Percentiles rank a stretch among this genome's conserved stretches.
Evolutionary conservation across 2,329 filamentous ascomycete genomes (phyloP).

Genomic region (Aspergillus sp.): DNA sequence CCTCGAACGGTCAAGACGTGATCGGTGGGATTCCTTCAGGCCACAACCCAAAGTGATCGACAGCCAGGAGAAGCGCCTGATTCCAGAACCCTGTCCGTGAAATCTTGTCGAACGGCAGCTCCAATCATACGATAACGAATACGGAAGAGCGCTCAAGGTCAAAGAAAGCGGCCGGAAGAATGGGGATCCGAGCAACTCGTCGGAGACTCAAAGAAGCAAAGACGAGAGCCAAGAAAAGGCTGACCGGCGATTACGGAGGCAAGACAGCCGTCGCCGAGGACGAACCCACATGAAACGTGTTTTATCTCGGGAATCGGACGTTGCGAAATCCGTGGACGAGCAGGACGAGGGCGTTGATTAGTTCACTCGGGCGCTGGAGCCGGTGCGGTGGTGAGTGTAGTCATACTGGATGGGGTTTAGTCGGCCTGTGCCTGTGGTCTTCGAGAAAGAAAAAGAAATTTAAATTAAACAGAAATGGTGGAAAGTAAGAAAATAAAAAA

Average conservation of each 20-base stretch:
- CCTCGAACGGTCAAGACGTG: too few relatives aligned
- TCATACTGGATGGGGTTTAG: too few relatives aligned
- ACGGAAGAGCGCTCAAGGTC: neutral
- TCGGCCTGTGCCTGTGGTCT: too few relatives aligned
- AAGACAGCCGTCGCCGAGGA: neutral
- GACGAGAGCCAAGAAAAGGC: neutral
- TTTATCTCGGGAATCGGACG: slow-evolving; percentile 18
- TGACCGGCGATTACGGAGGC: neutral
- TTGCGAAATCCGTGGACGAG: neutral
- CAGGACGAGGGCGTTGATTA: too few relatives aligned
- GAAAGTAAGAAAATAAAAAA: too few relatives aligned
- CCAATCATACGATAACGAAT: neutral
- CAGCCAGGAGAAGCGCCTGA: neutral
- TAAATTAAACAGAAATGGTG: too few relatives aligned
- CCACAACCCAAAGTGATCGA: neutral
- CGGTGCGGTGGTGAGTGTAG: too few relatives aligned
- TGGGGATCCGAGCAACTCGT: neutral
- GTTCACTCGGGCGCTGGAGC: too few relatives aligned
- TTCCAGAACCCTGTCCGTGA: too few relatives aligned
- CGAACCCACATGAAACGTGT: slow-evolving; percentile 5
- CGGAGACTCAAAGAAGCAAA: neutral
- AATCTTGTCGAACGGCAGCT: neutral
- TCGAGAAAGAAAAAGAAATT: neutral
- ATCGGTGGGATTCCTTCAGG: too few relatives aligned
- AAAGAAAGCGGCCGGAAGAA: neutral